Base-by-base conservation (phyloP, 352 stramenopile species). In the Phytophthora tentaculata region DNA sequence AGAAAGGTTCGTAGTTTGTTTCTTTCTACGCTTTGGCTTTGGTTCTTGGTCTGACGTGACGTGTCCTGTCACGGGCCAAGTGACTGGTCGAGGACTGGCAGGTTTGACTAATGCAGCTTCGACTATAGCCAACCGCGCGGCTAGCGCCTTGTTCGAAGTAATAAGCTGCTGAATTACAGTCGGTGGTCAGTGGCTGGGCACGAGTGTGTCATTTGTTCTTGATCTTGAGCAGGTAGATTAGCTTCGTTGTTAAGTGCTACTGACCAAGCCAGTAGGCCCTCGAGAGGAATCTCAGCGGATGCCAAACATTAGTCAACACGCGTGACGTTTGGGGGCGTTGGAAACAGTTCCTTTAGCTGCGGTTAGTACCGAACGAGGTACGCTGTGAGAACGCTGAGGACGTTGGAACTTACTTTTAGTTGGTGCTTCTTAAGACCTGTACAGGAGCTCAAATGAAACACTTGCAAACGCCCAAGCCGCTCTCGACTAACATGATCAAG, bases 81-180 rank as follows among this genome's bases (percentile, higher is more conserved):
- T 32, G 28, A 8, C 28, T 8, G 9, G 28, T 32, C 9, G 28
- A 8, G 5, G 28, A 32, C 28, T 29, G 29, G 19, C 50, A 41
- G 19, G 14, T 8, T 37, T 59, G 0, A 55, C 10, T n/a, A 41
- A 19, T 2, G 59, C 59, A 3, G 59, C 59, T 14, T 61, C 43
- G 19, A 67, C 26, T 2, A 67, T n/a, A 5, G 19, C 39, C 22
- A 67, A 7, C 3, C 50, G 19, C 0, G 39, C 43, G 12, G 41
- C 28, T 23, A 61, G n/a, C 1, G 16, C 10, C 10, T 24, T 37
- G 10, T 61, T 67, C 8, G 28, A 53, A 0, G n/a, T 43, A 16
- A 56, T 61, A 61, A 67, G 60, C 60, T 56, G 35, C 1, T 55
- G 1, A 60, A 67, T 60, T 12, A 50, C 56, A 51, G 56, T 54